Conservation (phyloP, 2,329 filamentous ascomycete genomes). For the Ascochyta pisi region DNA sequence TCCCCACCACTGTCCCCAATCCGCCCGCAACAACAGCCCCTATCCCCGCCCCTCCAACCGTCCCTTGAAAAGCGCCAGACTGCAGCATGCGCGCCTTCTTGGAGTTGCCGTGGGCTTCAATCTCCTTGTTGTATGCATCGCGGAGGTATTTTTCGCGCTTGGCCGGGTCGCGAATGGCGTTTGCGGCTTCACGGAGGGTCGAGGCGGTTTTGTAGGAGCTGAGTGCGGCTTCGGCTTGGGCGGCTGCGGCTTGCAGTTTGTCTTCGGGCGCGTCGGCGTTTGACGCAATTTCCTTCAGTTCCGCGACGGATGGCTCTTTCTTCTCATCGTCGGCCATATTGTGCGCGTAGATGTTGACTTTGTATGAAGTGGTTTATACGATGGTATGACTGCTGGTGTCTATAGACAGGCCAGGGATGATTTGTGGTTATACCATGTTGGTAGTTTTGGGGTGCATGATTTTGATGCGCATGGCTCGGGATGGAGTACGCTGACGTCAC, state of each 20-base stretch:
- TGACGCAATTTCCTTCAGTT: constrained; percentile 32
- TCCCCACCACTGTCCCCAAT: constrained; percentile 52
- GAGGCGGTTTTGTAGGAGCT: constrained; percentile 37
- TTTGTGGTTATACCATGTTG: constrained; percentile 16
- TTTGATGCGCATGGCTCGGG: constrained; percentile 9
- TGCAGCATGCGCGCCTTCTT: constrained; percentile 45
- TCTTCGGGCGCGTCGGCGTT: constrained; percentile 29
- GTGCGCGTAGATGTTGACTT: background rate
- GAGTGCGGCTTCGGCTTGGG: constrained; percentile 39
- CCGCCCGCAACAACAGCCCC: constrained; percentile 52
- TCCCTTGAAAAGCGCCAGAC: constrained; percentile 51
- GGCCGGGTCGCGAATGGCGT: constrained; percentile 39
- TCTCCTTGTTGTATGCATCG: constrained; percentile 45
- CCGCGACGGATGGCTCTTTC: constrained; percentile 17
- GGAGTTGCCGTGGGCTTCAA: constrained; percentile 43
- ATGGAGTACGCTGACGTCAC: constrained; percentile 29
- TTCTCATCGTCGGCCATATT: constrained; percentile 1
- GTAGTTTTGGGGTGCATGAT: background rate
- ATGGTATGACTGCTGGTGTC: background rate
- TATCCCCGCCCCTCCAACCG: constrained; percentile 52
- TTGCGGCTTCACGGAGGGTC: constrained; percentile 33
- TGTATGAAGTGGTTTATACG: background rate
- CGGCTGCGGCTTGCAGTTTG: constrained; percentile 40
- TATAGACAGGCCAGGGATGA: constrained; percentile 5
- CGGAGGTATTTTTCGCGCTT: constrained; percentile 45